Evolutionary conservation across 192 early-diverging fungal species (phyloP), one percentile per base, ranked within the genome.

Genomic region (Gaertneriomyces sp.): DNA sequence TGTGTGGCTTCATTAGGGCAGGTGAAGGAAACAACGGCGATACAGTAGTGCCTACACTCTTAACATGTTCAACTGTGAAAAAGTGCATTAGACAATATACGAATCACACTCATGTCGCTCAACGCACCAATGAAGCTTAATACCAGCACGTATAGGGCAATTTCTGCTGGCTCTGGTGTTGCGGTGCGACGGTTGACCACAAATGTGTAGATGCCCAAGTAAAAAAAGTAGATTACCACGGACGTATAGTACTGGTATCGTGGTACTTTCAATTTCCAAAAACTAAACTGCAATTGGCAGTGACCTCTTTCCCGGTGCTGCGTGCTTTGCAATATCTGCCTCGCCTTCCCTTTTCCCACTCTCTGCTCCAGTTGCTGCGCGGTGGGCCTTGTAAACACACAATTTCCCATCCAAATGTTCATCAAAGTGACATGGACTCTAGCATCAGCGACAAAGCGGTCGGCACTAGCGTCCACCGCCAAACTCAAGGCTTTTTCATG

Each of bases 241-340:
- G 58, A 45, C 6, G 66, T 68, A 58, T 68, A 68, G 39, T 68
- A 68, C 53, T 68, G 66, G 46, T 68, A 68, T 5, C 66, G 42
- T 11, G 66, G 66, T 5, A 68, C 58, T 51, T 60, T 68, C 33
- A 68, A 19, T n/a, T 68, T 68, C 46, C 56, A 58, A 56, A 38
- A 59, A 6, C 17, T 17, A 33, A 68, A 25, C 3, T 38, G 16
- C 16, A 68, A 52, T 6, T n/a, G 45, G 12, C 66, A 19, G 6
- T 16, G 14, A 10, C 38, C 20, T 16, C 43, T 9, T 45, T 17
- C 33, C 40, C 4, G 41, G 25, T 47, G 25, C 7, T 66, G 42
- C 41, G 47, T 16, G 12, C 49, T 12, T n/a, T 41, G 58, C 7
- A 47, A 39, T 10, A 68, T 68, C 17, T 53, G 25, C 10, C 58